Evolutionary conservation across 2,329 filamentous ascomycete genomes (phyloP).

Genomic region (Ilyonectria robusta): DNA sequence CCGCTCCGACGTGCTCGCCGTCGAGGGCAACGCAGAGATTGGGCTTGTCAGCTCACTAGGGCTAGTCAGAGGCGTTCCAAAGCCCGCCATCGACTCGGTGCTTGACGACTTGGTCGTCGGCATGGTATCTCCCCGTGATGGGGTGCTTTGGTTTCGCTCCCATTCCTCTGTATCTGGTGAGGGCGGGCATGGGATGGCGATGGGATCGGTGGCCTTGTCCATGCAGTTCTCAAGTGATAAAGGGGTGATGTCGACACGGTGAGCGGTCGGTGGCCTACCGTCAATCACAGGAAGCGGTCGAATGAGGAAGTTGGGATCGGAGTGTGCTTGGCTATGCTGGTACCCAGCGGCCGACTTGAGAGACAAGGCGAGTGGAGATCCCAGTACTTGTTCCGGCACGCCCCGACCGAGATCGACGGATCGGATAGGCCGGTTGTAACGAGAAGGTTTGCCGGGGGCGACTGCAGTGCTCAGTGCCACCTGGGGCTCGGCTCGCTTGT

Average conservation of each 20-base stretch:
- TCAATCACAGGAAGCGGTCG: constrained; percentile 49
- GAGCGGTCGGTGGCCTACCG: constrained; percentile 64
- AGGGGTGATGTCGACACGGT: constrained; percentile 55
- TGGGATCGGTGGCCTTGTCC: constrained; percentile 37
- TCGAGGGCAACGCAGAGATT: constrained; percentile 57
- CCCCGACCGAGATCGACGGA: constrained; percentile 58
- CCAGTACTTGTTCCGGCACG: constrained; percentile 47
- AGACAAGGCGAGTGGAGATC: constrained; percentile 57
- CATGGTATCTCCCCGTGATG: constrained; percentile 58
- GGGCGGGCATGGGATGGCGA: constrained; percentile 57
- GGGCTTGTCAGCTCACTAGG: constrained; percentile 68
- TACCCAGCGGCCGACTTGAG: constrained; percentile 55
- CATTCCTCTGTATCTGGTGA: constrained; percentile 62
- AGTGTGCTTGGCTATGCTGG: constrained; percentile 60
- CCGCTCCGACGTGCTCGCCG: constrained; percentile 60
- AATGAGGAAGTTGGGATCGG: constrained; percentile 60
- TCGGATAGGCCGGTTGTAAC: constrained; percentile 61
- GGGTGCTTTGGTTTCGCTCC: constrained; percentile 47
- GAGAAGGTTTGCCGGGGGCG: constrained; percentile 68
- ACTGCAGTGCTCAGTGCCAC: constrained; percentile 74
- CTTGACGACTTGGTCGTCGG: constrained; percentile 66
- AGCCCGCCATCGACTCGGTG: constrained; percentile 64
- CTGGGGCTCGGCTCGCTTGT: constrained; percentile 76
- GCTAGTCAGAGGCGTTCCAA: constrained; percentile 68
- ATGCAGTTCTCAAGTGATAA: constrained; percentile 32